Conservation (phyloP, 208 protist species). For the Crithidia acanthocephali region DNA sequence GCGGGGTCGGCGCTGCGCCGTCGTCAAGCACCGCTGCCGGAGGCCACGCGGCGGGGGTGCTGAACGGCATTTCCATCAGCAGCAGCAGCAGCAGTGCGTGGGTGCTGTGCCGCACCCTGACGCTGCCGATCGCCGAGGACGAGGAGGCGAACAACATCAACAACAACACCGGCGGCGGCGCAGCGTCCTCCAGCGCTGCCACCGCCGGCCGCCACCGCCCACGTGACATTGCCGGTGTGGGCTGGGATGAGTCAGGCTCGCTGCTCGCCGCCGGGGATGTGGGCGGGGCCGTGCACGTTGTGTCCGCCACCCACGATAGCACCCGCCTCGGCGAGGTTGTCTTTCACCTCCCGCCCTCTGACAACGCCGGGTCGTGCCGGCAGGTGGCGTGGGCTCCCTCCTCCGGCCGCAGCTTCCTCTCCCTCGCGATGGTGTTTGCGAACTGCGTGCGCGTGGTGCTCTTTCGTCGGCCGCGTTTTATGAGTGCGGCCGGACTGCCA, state of each 20-base stretch:
- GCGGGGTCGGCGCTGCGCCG: neutral
- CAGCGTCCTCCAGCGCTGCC: neutral
- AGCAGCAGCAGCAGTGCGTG: slow-evolving; percentile 14
- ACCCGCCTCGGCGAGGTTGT: slow-evolving; percentile 36
- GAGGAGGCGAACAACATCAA: slow-evolving; percentile 1
- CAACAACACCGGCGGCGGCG: neutral
- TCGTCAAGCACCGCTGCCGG: neutral
- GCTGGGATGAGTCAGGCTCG: slow-evolving; percentile 69
- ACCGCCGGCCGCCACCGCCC: slow-evolving; percentile 12
- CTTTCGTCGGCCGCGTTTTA: slow-evolving; percentile 64
- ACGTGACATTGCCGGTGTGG: slow-evolving; percentile 50
- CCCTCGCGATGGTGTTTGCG: slow-evolving; percentile 62
- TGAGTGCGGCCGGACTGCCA: slow-evolving; percentile 30
- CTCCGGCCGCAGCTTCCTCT: slow-evolving; percentile 79
- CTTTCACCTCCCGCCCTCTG: slow-evolving; percentile 22
- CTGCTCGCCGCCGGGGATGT: slow-evolving; percentile 68
- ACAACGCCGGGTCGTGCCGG: slow-evolving; percentile 23
- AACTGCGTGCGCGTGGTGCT: slow-evolving; percentile 57
- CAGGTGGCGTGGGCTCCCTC: slow-evolving; percentile 80
- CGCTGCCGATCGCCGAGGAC: slow-evolving; percentile 14
- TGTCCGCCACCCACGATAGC: slow-evolving; percentile 47
- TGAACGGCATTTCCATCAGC: no score
- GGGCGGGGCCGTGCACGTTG: slow-evolving; percentile 56
- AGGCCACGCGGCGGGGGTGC: neutral
- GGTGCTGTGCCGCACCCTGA: slow-evolving; percentile 27